Base-by-base conservation (phyloP, 257 asterid genomes). In the Solanum megistacrolobum region DNA sequence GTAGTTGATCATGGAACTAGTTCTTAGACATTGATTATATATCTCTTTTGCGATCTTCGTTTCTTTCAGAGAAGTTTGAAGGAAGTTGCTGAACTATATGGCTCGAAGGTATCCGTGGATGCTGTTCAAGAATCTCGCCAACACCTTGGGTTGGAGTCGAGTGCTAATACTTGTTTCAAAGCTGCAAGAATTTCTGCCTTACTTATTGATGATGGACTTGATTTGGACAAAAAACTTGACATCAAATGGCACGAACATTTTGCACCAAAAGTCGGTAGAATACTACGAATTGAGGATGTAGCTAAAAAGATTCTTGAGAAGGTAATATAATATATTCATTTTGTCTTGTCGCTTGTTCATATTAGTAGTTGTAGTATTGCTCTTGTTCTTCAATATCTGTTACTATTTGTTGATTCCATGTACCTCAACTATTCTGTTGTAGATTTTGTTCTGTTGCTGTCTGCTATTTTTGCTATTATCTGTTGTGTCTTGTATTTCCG, bases 131-230 rank as follows among this genome's bases (percentile, higher is more conserved):
- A 91, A 87, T 93, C 91, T 88, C 94, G 98, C 60, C 89, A 88
- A 62, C 89, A 75, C 68, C 91, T 90, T 41, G 98, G 98, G 38
- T 89, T 97, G 92, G 98, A 97, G 88, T 83, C 88, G 39, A 91
- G 92, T 21, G 91, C 98, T 87, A 93, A 88, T 23, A 93, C 84
- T 90, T 97, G 99, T 91, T 89, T 97, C 87, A 79, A 84, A 78
- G 95, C 97, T 84, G 96, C 98, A 85, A 89, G 91, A 85, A 93
- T 95, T 58, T 91, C 96, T 18, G 90, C 93, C 32, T 20, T 97
- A 85, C 94, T 97, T 41, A 96, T 97, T 89, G 99, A 97, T 83
- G 98, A 96, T 89, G 98, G 98, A 85, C 87, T 95, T 71, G 92
- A 91, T 86, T 87, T 97, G 86, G 96, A 96, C 90, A 93, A 94